phyloP scores from a whole-genome alignment of 768 basidiomycete species.

The Lactifluus pinguis region DNA sequence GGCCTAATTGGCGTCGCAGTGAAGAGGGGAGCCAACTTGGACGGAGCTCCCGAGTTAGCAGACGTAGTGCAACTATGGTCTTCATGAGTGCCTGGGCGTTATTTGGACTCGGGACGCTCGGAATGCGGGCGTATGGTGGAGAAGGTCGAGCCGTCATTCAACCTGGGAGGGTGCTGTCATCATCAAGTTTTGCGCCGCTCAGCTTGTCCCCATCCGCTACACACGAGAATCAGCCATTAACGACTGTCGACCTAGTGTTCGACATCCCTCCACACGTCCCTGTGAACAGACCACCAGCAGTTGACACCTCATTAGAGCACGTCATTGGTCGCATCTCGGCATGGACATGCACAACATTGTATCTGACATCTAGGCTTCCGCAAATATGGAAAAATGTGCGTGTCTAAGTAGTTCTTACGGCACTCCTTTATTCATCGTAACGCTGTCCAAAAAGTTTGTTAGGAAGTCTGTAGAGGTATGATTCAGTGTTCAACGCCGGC shows the following conservation, averaged over 20 bases:
- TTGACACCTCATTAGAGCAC: conserved; percentile 37
- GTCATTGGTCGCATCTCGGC: conserved; percentile 86
- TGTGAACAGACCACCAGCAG: conserved; percentile 16
- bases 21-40: conserved; percentile 19
- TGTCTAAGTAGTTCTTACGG: conserved; percentile 19
- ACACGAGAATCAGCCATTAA: not conserved
- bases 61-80: conserved; percentile 67
- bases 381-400: conserved; percentile 99
- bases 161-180: conserved; percentile 42
- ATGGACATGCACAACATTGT: conserved; percentile 89
- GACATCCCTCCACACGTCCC: not conserved
- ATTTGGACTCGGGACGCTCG: conserved; percentile 53
- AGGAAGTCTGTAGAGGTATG: conserved; percentile 83
- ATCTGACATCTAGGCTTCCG: conserved; percentile 87
- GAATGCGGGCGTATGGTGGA: conserved; percentile 25
- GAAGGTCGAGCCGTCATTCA: conserved; percentile 25
- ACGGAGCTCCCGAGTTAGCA: conserved; percentile 50
- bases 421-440: not conserved
- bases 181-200: not conserved
- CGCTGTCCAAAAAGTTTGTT: conserved; percentile 51
- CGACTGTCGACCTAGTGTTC: conserved; percentile 3
- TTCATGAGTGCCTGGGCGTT: conserved; percentile 73
- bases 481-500: not conserved
- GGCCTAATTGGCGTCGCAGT: not conserved
- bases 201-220: not conserved